These are phyloP conservation scores for Takakia lepidozioides DNA, from an alignment of 225 moss, liverwort and hornwort genomes.

Conservation along the genomic window DNA sequence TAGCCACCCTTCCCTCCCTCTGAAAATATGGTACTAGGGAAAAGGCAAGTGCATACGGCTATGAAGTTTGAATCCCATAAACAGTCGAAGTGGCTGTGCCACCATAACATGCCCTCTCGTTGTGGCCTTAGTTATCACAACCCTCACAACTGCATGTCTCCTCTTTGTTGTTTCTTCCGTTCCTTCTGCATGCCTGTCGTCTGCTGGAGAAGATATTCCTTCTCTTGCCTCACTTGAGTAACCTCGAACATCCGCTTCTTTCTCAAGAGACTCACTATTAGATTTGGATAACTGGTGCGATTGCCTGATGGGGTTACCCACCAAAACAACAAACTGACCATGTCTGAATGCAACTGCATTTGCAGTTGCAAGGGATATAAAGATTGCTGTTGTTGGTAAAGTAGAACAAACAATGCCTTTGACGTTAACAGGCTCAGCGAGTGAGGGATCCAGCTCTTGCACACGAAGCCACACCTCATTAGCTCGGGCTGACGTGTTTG, in stretches of 20 bases:
- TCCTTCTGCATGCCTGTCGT: constrained; percentile 21
- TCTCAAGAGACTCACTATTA: constrained; percentile 9
- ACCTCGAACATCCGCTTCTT: constrained; percentile 3
- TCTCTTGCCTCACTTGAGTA: constrained; percentile 2
- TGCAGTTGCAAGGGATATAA: constrained; percentile 54
- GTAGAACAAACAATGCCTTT: constrained; percentile 51
- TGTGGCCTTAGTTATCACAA: constrained; percentile 45
- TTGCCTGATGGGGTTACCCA: constrained; percentile 17
- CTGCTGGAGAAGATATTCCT: constrained; percentile 1
- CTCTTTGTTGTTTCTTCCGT: constrained; percentile 22
- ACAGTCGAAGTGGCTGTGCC: constrained; percentile 65
- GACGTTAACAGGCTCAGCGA: constrained; percentile 44
- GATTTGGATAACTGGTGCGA: constrained; percentile 5
- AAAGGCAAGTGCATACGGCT: constrained; percentile 47
- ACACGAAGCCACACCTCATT: constrained; percentile 75
- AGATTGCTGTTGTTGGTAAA: constrained; percentile 74
- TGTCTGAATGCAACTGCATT: constrained; percentile 37
- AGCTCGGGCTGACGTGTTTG: constrained; percentile 10
- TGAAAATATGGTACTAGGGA: too few species aligned
- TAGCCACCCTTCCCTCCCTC: too few species aligned
- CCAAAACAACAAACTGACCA: constrained; percentile 71
- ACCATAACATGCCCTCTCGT: constrained; percentile 83
- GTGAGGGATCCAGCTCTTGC: constrained; percentile 73
- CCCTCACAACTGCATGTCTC: constrained; percentile 59
- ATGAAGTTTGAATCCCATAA: constrained; percentile 68